These are phyloP conservation scores for Mucor indicus DNA, from an alignment of 371 early-diverging fungal species.

Conservation along the genomic window DNA sequence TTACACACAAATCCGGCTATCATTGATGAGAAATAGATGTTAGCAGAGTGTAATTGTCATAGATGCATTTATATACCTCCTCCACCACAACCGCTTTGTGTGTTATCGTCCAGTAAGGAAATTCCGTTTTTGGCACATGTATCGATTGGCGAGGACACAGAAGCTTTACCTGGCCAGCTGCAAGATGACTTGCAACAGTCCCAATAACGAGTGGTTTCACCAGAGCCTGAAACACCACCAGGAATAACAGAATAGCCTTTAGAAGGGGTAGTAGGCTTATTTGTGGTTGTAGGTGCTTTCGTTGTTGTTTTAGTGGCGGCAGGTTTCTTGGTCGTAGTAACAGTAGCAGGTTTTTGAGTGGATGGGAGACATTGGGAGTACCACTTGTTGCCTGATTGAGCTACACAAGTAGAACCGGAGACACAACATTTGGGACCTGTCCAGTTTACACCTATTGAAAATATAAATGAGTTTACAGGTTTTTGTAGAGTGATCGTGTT, in stretches of 20 bases:
- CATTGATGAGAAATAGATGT: too few species aligned
- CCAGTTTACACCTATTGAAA: constrained; percentile 22
- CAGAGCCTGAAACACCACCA: constrained; percentile 23
- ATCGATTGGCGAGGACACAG: constrained; percentile 23
- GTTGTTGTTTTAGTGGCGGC: constrained; percentile 8
- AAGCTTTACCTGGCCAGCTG: constrained; percentile 33
- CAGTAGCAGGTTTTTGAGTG: constrained; percentile 1
- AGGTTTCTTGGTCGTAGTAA: constrained; percentile 3
- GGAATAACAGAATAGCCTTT: constrained; percentile 5
- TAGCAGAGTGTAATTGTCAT: background rate
- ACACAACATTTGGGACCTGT: constrained; percentile 38
- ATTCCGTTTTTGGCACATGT: constrained; percentile 33
- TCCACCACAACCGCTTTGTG: constrained; percentile 30
- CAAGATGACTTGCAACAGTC: constrained; percentile 49
- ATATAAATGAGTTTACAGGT: background rate
- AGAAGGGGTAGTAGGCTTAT: background rate
- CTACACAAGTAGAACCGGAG: constrained; percentile 29
- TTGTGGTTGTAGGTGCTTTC: constrained; percentile 7
- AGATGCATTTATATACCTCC: constrained; percentile 10
- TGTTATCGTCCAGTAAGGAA: constrained; percentile 16
- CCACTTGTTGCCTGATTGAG: constrained; percentile 14
- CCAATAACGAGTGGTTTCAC: constrained; percentile 41
- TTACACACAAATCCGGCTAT: constrained; percentile 33
- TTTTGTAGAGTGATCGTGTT: too few species aligned
- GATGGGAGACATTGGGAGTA: constrained; percentile 38